Evolutionary conservation across 495 filamentous ascomycete genomes (phyloP), one percentile per base, ranked within the genome.

Genomic region (Annulohypoxylon maeteangense): DNA sequence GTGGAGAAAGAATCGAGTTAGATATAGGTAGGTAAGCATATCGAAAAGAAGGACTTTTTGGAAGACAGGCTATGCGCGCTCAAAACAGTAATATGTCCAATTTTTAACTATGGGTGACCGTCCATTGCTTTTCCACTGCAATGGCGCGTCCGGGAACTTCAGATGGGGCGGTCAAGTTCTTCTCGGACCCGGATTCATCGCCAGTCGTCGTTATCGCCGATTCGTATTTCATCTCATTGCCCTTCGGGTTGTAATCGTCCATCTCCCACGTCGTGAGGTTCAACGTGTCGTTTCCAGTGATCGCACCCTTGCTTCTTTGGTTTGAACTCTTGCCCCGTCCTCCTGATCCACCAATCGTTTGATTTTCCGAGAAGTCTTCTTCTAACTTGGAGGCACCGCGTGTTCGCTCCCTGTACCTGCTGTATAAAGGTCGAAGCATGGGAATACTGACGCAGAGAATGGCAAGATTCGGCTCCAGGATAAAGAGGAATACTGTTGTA

Each of bases 401-500:
- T 3, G 48, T 55, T n/a, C 54, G 42, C 18, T 67, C 22, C 31
- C 29, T 68, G 34, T 60, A 71, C 20, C 47, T 44, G 0, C 27
- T 54, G 23, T 60, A 64, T 12, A 74, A 67, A 3, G 72, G 72
- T 2, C 68, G 62, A 23, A 67, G 57, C 68, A 67, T 74, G 3
- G 68, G 68, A 27, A 74, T 56, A 31, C 56, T 59, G 4, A 67
- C 68, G 58, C 67, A 71, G 12, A 74, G 51, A 50, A 65, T 65
- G 42, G 62, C 62, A 0, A 65, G 34, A 10, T 65, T 65, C 44
- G 58, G 61, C 27, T 74, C 71, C 14, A 74, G 57, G 4, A 48
- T 70, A 22, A 58, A 74, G 27, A 70, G 62, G 50, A 74, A 67
- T 20, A 62, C 23, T 1, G 67, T 65, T 25, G 55, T 48, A 57